Conservation (phyloP, 1,284 basidiomycete species). For the Moesziomyces aphidis region DNA sequence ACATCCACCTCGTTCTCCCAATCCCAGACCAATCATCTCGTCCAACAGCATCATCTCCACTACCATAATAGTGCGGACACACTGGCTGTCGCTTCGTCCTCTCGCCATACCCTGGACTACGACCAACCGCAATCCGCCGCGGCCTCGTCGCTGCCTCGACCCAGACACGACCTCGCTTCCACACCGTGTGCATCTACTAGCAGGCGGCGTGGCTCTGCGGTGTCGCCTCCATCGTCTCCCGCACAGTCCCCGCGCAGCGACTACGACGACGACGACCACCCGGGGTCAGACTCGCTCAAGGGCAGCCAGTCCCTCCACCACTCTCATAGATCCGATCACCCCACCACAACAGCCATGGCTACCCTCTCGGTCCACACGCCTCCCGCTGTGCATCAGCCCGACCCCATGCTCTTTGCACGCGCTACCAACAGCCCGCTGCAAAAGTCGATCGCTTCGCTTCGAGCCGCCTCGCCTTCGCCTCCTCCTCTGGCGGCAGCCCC, state of each 20-base stretch:
- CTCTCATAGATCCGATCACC: constrained; percentile 21
- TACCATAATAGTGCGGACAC: not conserved
- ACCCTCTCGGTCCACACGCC: constrained; percentile 39
- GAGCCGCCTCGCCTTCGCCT: constrained; percentile 18
- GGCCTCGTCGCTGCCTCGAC: constrained; percentile 1
- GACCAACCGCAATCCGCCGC: not conserved
- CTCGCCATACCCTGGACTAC: constrained; percentile 21
- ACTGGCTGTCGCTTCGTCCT: constrained; percentile 23
- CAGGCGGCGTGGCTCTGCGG: constrained; percentile 13
- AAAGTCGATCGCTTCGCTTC: constrained; percentile 13
- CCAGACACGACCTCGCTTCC: not conserved
- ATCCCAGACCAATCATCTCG: not conserved
- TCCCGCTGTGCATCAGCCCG: constrained; percentile 25
- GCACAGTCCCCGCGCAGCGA: constrained; percentile 1
- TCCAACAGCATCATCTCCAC: constrained; percentile 9
- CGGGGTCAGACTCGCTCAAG: constrained; percentile 6
- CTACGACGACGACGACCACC: constrained; percentile 12
- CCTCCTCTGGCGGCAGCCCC: constrained; percentile 22
- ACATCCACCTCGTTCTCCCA: constrained; percentile 1
- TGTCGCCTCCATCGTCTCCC: constrained; percentile 29
- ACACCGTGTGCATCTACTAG: not conserved
- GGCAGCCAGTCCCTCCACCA: constrained; percentile 4
- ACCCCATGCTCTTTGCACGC: constrained; percentile 41
- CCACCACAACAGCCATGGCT: constrained; percentile 43
- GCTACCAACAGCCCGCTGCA: constrained; percentile 26